Evolutionary conservation across 495 filamentous ascomycete genomes (phyloP).

Genomic region (Lichenothelia convexa): DNA sequence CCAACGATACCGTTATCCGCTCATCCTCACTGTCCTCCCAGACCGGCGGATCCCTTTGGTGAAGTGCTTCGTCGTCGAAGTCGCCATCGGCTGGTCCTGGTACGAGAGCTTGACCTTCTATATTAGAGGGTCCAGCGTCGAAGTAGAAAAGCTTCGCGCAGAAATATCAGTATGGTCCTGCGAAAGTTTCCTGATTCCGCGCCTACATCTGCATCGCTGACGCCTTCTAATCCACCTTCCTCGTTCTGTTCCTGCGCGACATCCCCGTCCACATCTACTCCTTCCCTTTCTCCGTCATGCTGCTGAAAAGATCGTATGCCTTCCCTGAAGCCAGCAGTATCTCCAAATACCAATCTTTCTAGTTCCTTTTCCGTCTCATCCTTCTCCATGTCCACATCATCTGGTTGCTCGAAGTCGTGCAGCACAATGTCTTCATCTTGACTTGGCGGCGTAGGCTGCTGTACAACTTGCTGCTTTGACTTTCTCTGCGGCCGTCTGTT

Average conservation of each 20-base stretch:
- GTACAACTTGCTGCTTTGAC: slow-evolving; percentile 1
- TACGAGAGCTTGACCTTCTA: slow-evolving; percentile 26
- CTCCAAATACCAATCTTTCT: slow-evolving; percentile 71
- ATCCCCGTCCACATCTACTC: slow-evolving; percentile 22
- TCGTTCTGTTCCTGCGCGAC: slow-evolving; percentile 13
- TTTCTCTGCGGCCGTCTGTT: too few species aligned
- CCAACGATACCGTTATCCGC: slow-evolving; percentile 62
- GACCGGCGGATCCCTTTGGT: slow-evolving; percentile 31
- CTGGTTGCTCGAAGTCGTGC: neutral
- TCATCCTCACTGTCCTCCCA: slow-evolving; percentile 98
- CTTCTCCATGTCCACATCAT: slow-evolving; percentile 27
- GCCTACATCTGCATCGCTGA: slow-evolving; percentile 48
- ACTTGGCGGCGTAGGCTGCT: slow-evolving; percentile 6
- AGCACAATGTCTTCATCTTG: slow-evolving; percentile 6
- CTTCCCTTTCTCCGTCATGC: slow-evolving; percentile 19
- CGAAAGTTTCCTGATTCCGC: slow-evolving; percentile 2
- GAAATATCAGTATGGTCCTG: slow-evolving; percentile 11
- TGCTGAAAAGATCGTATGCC: slow-evolving; percentile 34
- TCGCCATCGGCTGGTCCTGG: slow-evolving; percentile 13
- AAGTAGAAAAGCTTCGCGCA: slow-evolving; percentile 47
- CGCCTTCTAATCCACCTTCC: slow-evolving; percentile 21
- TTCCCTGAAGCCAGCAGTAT: slow-evolving; percentile 57
- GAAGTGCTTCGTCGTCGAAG: slow-evolving; percentile 18
- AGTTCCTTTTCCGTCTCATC: slow-evolving; percentile 69
- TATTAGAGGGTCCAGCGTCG: slow-evolving; percentile 35